phyloP scores from a whole-genome alignment of 2,329 filamentous ascomycete species.

The Penicillium italicum region DNA sequence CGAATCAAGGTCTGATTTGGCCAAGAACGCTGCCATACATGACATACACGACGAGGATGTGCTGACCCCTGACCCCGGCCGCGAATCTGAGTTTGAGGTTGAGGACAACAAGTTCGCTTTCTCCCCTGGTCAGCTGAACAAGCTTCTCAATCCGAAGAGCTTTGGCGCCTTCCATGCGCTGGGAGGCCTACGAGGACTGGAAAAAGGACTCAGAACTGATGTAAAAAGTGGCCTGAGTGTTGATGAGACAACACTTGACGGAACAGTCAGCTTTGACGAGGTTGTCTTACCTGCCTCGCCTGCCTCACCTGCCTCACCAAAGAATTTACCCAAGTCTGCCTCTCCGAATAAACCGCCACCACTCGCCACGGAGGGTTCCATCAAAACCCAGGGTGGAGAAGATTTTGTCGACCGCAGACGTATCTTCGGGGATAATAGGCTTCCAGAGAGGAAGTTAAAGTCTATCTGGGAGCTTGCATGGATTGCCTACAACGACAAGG shows the following conservation, averaged over 20 bases:
- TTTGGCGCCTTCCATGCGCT: constrained; percentile 70
- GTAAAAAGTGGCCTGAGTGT: constrained; percentile 62
- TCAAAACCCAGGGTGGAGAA: constrained; percentile 15
- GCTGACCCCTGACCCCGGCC: constrained; percentile 65
- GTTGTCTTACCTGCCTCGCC: constrained; percentile 28
- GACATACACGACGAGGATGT: constrained; percentile 61
- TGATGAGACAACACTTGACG: constrained; percentile 64
- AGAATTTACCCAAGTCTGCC: constrained; percentile 29
- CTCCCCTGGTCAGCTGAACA: constrained; percentile 68
- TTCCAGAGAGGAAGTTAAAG: constrained; percentile 68
- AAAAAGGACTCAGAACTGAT: constrained; percentile 68
- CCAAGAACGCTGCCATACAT: constrained; percentile 51
- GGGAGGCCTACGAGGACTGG: constrained; percentile 68
- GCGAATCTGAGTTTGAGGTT: constrained; percentile 65
- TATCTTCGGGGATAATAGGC: constrained; percentile 64
- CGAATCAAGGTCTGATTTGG: constrained; percentile 43
- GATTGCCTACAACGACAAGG: constrained; percentile 80
- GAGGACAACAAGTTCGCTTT: constrained; percentile 70
- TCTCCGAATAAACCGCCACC: constrained; percentile 18
- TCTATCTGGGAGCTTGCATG: constrained; percentile 67
- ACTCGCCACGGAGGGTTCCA: not conserved
- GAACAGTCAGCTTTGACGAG: constrained; percentile 65
- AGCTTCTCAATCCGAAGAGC: constrained; percentile 76
- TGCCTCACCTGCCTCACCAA: not conserved
- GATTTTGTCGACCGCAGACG: constrained; percentile 60